These are phyloP conservation scores for Secale cereale DNA, from an alignment of 176 grass and related monocot species.

Conservation along the genomic window DNA sequence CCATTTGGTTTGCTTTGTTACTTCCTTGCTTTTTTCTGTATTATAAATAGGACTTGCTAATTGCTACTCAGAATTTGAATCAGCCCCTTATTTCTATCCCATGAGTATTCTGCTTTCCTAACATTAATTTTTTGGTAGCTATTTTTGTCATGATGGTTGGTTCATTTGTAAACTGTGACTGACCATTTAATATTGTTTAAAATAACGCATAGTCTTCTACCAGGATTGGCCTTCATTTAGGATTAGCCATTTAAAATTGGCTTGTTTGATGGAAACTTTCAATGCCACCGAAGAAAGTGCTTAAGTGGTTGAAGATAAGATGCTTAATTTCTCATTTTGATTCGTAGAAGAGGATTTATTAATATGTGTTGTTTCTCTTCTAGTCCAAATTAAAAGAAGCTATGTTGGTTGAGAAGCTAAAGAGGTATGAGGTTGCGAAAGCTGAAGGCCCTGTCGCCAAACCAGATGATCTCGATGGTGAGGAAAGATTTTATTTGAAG, in stretches of 20 bases:
- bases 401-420: slow-evolving; percentile 68
- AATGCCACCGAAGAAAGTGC: not conserved
- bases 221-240: not conserved
- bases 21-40: not conserved
- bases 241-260: not conserved
- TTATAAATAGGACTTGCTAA: not conserved
- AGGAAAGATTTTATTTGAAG: slow-evolving; percentile 85
- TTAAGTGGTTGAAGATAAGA: not conserved
- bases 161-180: not conserved
- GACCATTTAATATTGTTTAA: not conserved
- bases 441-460: slow-evolving; percentile 61
- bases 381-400: slow-evolving; percentile 92
- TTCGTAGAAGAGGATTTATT: not conserved
- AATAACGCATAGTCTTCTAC: not conserved
- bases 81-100: not conserved
- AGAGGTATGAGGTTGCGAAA: slow-evolving; percentile 71
- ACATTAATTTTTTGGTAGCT: not conserved
- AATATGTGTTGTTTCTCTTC: slow-evolving; percentile 3
- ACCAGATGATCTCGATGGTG: slow-evolving; percentile 53
- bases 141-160: not conserved
- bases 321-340: slow-evolving; percentile 3
- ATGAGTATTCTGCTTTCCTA: not conserved
- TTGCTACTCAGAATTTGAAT: slow-evolving; percentile 7
- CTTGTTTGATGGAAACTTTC: not conserved
- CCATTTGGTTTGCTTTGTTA: not conserved